phyloP scores from a whole-genome alignment of 768 basidiomycete genomes.

The Clitopilus hobsonii region DNA sequence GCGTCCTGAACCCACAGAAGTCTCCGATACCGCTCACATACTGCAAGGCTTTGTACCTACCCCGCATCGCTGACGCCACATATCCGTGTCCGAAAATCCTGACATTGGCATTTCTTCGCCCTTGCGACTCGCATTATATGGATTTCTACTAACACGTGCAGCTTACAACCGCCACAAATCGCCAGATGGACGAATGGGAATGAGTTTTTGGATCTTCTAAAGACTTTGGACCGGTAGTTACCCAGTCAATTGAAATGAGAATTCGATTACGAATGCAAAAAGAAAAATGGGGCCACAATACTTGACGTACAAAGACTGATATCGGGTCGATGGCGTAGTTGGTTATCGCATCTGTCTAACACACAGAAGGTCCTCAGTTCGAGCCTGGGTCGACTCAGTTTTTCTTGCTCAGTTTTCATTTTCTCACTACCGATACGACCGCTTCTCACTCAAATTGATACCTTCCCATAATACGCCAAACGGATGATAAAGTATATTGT shows the following conservation, averaged over 20 bases:
- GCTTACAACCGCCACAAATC: not conserved
- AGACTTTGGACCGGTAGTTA: too few species aligned
- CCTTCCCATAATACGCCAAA: too few species aligned
- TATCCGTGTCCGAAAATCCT: not conserved
- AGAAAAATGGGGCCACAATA: too few species aligned
- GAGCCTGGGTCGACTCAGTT: conserved; percentile 28
- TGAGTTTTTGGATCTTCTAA: too few species aligned
- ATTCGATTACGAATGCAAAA: too few species aligned
- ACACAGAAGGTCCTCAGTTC: conserved; percentile 50
- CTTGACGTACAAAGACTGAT: not conserved
- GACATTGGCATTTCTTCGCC: too few species aligned
- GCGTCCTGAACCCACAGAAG: not conserved
- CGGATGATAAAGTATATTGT: conserved; percentile 3
- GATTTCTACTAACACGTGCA: not conserved
- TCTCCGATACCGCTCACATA: too few species aligned
- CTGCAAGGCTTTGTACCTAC: not conserved
- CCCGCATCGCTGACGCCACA: not conserved
- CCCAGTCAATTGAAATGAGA: too few species aligned
- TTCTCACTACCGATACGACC: not conserved
- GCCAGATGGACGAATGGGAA: too few species aligned
- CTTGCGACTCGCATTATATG: not conserved
- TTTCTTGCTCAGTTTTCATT: not conserved
- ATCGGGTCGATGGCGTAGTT: conserved; percentile 65
- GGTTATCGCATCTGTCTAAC: conserved; percentile 84
- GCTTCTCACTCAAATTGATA: conserved; percentile 6